Percentiles rank a stretch among this genome's conserved stretches.
Evolutionary conservation across 1,284 basidiomycete genomes (phyloP).

Genomic region (Melampsora allii-populina): DNA sequence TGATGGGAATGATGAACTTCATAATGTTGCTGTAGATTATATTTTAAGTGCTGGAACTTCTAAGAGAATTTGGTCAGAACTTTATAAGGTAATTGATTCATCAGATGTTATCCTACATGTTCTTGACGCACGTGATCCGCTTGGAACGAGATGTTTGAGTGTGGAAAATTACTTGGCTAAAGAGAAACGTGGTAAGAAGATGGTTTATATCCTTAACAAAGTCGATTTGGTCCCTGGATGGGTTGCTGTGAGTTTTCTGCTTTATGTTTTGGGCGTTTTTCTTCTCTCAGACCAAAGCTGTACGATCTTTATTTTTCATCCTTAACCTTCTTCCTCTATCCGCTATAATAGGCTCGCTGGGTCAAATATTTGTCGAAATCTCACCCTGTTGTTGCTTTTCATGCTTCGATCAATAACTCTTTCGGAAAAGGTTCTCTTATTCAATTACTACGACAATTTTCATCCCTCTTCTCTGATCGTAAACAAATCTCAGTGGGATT

Average conservation of each 20-base stretch:
- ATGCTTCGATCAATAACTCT: conserved; percentile 97
- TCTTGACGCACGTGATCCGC: conserved; percentile 89
- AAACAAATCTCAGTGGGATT: conserved; percentile 99
- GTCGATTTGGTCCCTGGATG: conserved; percentile 97
- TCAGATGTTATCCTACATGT: conserved; percentile 96
- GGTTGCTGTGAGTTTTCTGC: conserved; percentile 76
- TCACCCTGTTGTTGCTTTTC: conserved; percentile 95
- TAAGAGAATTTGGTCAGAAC: conserved; percentile 90
- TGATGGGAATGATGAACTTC: conserved; percentile 45
- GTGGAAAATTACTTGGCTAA: conserved; percentile 91
- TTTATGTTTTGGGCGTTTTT: not conserved
- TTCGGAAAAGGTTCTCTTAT: conserved; percentile 98
- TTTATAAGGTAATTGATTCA: conserved; percentile 99
- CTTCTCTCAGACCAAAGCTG: not conserved
- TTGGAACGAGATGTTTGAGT: conserved; percentile 95
- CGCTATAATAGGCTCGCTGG: conserved; percentile 73
- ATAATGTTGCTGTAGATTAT: conserved; percentile 50
- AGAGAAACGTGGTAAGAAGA: conserved; percentile 95
- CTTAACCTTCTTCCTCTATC: not conserved
- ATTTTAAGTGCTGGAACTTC: conserved; percentile 66
- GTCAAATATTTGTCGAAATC: conserved; percentile 91
- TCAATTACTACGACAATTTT: conserved; percentile 93
- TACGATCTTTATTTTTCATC: not conserved
- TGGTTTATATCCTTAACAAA: conserved; percentile 96
- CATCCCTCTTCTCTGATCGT: conserved; percentile 94